Evolutionary conservation across 192 early-diverging fungal genomes (phyloP).

Genomic region (Physocladia obscura): DNA sequence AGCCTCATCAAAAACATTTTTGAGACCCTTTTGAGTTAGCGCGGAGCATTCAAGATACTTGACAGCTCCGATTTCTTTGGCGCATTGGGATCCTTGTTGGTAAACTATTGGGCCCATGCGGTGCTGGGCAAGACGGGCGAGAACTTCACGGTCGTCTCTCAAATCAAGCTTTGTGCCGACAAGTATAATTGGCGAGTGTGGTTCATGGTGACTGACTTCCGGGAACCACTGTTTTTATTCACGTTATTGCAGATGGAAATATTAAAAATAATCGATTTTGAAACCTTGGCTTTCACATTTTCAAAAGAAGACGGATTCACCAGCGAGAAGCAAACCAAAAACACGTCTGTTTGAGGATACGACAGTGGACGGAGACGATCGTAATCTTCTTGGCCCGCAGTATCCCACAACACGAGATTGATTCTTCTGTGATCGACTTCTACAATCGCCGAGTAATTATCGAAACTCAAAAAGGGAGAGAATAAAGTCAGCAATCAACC

Average conservation of each 20-base stretch:
- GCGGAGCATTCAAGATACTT: conserved; percentile 88
- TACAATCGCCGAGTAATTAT: conserved; percentile 83
- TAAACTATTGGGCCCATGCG: conserved; percentile 68
- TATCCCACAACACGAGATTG: conserved; percentile 89
- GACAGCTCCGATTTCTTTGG: conserved; percentile 71
- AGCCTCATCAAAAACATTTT: conserved; percentile 82
- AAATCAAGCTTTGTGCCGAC: neutral
- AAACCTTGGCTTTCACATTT: conserved; percentile 59
- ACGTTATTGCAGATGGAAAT: neutral
- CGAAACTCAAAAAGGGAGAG: conserved; percentile 65
- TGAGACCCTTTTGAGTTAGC: conserved; percentile 82
- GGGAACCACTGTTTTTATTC: conserved; percentile 30
- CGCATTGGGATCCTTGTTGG: conserved; percentile 69
- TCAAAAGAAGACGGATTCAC: conserved; percentile 90
- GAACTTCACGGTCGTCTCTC: conserved; percentile 35
- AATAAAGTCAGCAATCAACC: neutral
- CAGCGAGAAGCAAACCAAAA: conserved; percentile 96
- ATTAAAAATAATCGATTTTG: neutral
- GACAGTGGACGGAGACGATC: conserved; percentile 95
- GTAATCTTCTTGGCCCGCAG: conserved; percentile 95
- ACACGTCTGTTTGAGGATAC: conserved; percentile 98
- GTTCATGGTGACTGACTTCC: neutral
- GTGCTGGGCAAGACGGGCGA: conserved; percentile 64
- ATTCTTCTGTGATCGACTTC: conserved; percentile 74
- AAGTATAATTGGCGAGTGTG: neutral